phyloP scores from a whole-genome alignment of 129 eudicot species.

The Flaveria linearis region DNA sequence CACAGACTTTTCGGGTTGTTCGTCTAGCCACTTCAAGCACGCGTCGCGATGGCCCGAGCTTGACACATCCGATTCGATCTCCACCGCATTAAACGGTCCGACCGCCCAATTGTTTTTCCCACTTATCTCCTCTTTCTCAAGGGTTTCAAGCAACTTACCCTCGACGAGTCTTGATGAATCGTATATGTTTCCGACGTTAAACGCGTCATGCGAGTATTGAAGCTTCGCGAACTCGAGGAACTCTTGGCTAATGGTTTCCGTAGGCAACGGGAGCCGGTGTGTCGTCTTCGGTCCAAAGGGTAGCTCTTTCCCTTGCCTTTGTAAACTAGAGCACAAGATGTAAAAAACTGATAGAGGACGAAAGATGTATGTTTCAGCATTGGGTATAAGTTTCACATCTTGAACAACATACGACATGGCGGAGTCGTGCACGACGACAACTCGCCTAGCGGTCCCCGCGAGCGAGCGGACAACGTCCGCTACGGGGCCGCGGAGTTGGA shows the following conservation, averaged over 20 bases:
- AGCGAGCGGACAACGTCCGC: conserved; percentile 25
- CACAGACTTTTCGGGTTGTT: conserved; percentile 51
- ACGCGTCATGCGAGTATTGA: not conserved
- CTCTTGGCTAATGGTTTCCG: conserved; percentile 29
- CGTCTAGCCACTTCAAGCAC: conserved; percentile 70
- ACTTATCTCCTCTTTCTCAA: conserved; percentile 26
- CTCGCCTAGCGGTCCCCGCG: conserved; percentile 21
- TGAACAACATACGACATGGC: conserved; percentile 49
- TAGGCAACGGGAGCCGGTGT: conserved; percentile 10
- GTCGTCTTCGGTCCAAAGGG: conserved; percentile 8
- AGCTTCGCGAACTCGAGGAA: conserved; percentile 14
- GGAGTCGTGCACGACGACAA: conserved; percentile 45
- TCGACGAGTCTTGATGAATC: conserved; percentile 49
- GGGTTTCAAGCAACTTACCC: conserved; percentile 43
- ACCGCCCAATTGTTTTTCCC: conserved; percentile 51
- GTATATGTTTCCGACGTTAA: conserved; percentile 44
- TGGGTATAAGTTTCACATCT: conserved; percentile 37
- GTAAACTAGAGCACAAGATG: conserved; percentile 16
- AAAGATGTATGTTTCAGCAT: conserved; percentile 52
- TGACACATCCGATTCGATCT: not conserved
- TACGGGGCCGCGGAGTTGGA: conserved; percentile 41
- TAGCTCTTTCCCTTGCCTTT: conserved; percentile 27
- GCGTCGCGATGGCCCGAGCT: conserved; percentile 20
- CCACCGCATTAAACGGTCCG: conserved; percentile 63
- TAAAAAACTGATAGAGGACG: conserved; percentile 25